Evolutionary conservation across 139 green algal species (phyloP), one percentile per base, ranked within the genome.

Genomic region (Deuterostichococcus epilithicus): DNA sequence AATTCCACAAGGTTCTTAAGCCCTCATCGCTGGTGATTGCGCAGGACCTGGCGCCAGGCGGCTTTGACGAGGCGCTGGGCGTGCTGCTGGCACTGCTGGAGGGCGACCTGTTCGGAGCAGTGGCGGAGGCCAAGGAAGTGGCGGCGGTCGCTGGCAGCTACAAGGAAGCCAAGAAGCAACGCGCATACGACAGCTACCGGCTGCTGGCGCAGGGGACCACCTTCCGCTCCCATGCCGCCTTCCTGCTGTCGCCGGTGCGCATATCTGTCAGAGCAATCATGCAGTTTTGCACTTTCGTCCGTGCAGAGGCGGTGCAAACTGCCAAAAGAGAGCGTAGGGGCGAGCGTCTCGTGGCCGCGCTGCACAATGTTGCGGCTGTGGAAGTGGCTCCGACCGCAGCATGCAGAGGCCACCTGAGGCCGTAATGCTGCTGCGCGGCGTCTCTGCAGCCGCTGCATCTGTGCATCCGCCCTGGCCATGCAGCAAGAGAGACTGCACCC

Each of bases 91-190:
- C 90, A 0, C 75, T 95, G 26, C 80, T 97, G 20, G 93, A 95
- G 70, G 85, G 79, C 22, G 91, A 94, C 75, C 52, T 97, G 33
- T 97, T 95, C 77, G 88, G 91, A 3, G 68, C 90, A 35, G 82
- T 92, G 36, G 81, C 85, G 0, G 92, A 95, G 66, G 90, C 88
- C 5, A 95, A 94, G 78, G 88, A 94, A 66, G 93, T 84, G 22
- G 72, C 74, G 25, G 83, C 81, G 28, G 95, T 97, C 82, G 82
- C 87, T 2, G 80, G 72, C 18, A 86, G 34, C 34, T 72, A 42
- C 47, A 94, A 94, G 77, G 91, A 97, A 70, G 89, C 90, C 32
- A 93, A 92, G 78, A 76, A 80, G 33, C 86, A 83, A 73, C 79
- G 88, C 8, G 91, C 83, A 25, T 90, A 93, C 77, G 90, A 93